Evolutionary conservation across 176 grass and related monocot genomes (phyloP).

Genomic region (Secale cereale): DNA sequence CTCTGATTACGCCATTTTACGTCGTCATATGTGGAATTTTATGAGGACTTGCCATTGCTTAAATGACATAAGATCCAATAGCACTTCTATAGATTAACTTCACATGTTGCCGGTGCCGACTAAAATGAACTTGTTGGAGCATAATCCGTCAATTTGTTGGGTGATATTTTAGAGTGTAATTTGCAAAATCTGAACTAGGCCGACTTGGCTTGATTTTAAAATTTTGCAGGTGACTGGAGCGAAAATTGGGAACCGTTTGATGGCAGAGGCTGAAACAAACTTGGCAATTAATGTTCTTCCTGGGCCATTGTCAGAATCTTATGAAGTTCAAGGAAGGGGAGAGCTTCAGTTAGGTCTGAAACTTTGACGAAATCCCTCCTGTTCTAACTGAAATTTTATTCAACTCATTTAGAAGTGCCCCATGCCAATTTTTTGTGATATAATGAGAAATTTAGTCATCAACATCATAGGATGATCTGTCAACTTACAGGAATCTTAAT

Average conservation of each 20-base stretch:
- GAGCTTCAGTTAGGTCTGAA: constrained; percentile 98
- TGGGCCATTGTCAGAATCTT: constrained; percentile 92
- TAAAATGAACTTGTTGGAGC: neutral
- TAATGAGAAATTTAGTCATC: constrained; percentile 9
- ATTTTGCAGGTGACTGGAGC: constrained; percentile 83
- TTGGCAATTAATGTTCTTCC: constrained; percentile 99
- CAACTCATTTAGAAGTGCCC: neutral
- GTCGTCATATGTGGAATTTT: neutral
- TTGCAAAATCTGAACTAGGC: neutral
- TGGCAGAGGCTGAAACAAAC: constrained; percentile 94
- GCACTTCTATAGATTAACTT: neutral
- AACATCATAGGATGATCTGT: constrained; percentile 18
- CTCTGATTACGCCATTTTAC: neutral
- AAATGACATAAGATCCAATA: constrained; percentile 6
- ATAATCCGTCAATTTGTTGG: constrained; percentile 22
- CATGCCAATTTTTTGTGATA: neutral
- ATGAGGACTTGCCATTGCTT: constrained; percentile 1
- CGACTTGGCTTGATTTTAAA: neutral
- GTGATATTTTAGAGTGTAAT: neutral
- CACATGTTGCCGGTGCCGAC: neutral
- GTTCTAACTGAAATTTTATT: constrained; percentile 15
- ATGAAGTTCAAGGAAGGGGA: constrained; percentile 99
- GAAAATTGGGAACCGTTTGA: constrained; percentile 90
- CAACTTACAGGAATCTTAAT: constrained; percentile 88
- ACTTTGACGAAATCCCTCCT: constrained; percentile 3